These are phyloP conservation scores for Ilex paraguariensis DNA, from an alignment of 305 asterid species.

Conservation along the genomic window DNA sequence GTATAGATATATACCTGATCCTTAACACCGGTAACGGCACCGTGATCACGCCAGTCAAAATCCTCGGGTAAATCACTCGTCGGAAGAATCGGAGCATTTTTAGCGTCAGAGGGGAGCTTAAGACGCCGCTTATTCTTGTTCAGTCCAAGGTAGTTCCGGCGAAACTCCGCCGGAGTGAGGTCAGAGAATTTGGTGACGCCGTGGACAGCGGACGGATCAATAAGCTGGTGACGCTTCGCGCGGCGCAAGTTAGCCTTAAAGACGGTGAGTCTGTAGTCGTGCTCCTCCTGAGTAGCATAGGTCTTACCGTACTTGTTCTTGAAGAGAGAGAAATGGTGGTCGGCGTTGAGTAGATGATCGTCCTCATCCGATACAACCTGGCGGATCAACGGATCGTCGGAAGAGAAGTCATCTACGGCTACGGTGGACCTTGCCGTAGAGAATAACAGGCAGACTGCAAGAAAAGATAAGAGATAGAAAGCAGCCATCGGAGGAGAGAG, in stretches of 20 bases:
- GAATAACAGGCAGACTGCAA: slow-evolving; percentile 31
- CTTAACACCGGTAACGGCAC: slow-evolving; percentile 76
- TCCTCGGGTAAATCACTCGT: slow-evolving; percentile 59
- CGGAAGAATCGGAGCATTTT: slow-evolving; percentile 69
- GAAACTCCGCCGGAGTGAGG: slow-evolving; percentile 73
- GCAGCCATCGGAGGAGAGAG: slow-evolving; percentile 44
- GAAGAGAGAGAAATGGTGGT: slow-evolving; percentile 67
- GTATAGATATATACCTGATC: slow-evolving; percentile 47
- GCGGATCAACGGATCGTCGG: slow-evolving; percentile 68
- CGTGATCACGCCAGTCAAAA: slow-evolving; percentile 85
- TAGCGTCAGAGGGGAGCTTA: slow-evolving; percentile 53
- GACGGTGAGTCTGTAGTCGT: slow-evolving; percentile 63
- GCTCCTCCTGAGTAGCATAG: slow-evolving; percentile 72
- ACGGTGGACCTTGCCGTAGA: slow-evolving; percentile 24
- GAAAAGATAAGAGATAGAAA: slow-evolving; percentile 22
- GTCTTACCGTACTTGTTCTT: slow-evolving; percentile 51
- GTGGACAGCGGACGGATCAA: slow-evolving; percentile 77
- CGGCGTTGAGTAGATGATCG: slow-evolving; percentile 55
- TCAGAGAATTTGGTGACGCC: slow-evolving; percentile 86
- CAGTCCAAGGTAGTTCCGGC: slow-evolving; percentile 51
- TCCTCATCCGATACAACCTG: slow-evolving; percentile 71
- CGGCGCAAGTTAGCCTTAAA: slow-evolving; percentile 80
- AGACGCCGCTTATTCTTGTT: slow-evolving; percentile 21
- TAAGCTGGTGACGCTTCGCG: slow-evolving; percentile 68
- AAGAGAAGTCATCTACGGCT: slow-evolving; percentile 6